These are phyloP conservation scores for Hagleromyces aurorensis DNA, from an alignment of 805 yeast genomes.

Conservation along the genomic window DNA sequence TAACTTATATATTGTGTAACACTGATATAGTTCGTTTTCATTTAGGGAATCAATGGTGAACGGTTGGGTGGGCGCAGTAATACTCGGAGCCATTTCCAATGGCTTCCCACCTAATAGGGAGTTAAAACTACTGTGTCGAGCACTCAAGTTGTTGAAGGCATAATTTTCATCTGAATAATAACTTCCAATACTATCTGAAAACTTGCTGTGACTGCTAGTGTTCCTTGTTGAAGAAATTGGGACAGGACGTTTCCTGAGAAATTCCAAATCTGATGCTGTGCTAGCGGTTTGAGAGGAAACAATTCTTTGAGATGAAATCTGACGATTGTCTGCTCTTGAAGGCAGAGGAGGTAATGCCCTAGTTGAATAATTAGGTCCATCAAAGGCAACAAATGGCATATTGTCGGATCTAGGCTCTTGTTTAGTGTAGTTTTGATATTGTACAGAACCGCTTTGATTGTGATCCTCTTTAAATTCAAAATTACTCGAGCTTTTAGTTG, in stretches of 20 bases:
- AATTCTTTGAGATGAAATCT: too few relatives aligned
- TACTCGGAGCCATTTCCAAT: constrained; percentile 27
- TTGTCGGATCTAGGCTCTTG: constrained; percentile 2
- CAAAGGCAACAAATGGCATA: constrained; percentile 7
- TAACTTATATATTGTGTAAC: constrained; percentile 40
- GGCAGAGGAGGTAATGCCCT: constrained; percentile 14
- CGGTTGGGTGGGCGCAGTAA: constrained; percentile 46
- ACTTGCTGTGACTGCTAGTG: constrained; percentile 18
- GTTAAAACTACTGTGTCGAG: constrained; percentile 28
- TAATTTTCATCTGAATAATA: constrained; percentile 29
- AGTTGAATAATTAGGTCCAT: constrained; percentile 4
- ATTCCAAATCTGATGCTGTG: background rate
- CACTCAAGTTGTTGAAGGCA: constrained; percentile 27
- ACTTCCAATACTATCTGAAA: constrained; percentile 28
- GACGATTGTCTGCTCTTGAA: too few relatives aligned
- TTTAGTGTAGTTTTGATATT: constrained; percentile 1
- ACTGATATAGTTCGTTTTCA: constrained; percentile 41
- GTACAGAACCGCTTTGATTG: background rate
- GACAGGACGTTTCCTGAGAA: constrained; percentile 17
- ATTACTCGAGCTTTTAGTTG: constrained; percentile 4
- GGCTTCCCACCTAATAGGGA: constrained; percentile 29
- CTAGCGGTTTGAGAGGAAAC: background rate
- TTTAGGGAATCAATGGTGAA: constrained; percentile 44
- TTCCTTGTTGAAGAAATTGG: constrained; percentile 14
- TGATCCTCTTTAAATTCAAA: too few relatives aligned